These are phyloP conservation scores for Plasmodium gaboni DNA, from an alignment of 169 alveolate species.

Conservation along the genomic window DNA sequence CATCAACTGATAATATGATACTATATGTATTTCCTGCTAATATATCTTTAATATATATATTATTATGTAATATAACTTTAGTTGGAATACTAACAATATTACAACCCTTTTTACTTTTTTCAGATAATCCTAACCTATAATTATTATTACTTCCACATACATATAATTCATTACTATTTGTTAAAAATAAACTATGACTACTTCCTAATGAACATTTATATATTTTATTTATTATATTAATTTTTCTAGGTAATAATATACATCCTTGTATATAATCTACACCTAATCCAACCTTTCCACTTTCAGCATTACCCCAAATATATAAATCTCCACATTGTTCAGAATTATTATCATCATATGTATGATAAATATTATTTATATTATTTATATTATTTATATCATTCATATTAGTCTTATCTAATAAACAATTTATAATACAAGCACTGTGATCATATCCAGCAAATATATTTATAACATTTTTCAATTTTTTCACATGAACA, in stretches of 20 bases:
- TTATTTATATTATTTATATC: too few species aligned
- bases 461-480: constrained; percentile 85
- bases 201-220: constrained; percentile 86
- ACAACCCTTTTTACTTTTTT: not conserved
- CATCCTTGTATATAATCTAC: constrained; percentile 79
- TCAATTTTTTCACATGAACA: constrained; percentile 81
- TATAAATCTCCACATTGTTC: constrained; percentile 84
- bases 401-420: too few species aligned
- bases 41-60: constrained; percentile 76
- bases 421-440: constrained; percentile 80
- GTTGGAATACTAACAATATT: constrained; percentile 54
- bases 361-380: not conserved
- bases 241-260: constrained; percentile 85
- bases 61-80: constrained; percentile 50
- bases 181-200: constrained; percentile 84
- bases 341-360: not conserved
- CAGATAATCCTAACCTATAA: constrained; percentile 85
- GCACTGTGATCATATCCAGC: constrained; percentile 92
- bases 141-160: constrained; percentile 90
- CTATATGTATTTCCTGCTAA: constrained; percentile 83
- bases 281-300: constrained; percentile 92
- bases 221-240: constrained; percentile 81
- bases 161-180: constrained; percentile 83
- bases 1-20: constrained; percentile 79
- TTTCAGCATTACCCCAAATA: constrained; percentile 91